Base-by-base conservation (phyloP, 345 rosid species). In the Syzygium aqueum region DNA sequence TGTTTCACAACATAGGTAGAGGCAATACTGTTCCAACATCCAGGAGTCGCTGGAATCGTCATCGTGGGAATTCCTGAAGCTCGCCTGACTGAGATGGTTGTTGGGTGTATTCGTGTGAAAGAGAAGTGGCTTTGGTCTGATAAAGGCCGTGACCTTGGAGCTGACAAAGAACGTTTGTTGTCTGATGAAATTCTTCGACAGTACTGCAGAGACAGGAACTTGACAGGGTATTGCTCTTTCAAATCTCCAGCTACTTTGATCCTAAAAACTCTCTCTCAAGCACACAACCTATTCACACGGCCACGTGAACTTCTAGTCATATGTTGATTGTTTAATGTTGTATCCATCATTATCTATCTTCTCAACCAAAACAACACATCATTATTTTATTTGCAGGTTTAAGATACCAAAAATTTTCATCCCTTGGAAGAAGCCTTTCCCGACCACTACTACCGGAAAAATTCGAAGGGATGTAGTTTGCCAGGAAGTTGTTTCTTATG, bases 341-440 rank as follows among this genome's bases (percentile, higher is more conserved):
- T 37, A 54, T 27, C 25, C 59, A 67, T 27, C 85, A n/a, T 61
- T 37, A 77, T 28, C 50, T 8, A 23, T 80, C 67, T 49, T 77
- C 37, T 22, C 8, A 28, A 54, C 22, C 37, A 16, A 40, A 33
- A 54, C 85, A 84, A 4, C 80, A n/a, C 5, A 13, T 51, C 28
- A 61, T 22, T 80, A n/a, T 25, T 86, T n/a, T 46, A 17, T 87
- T 91, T 89, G 89, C 94, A 97, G 98, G 92, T 94, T 94, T 89
- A 95, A 97, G 91, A 91, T 92, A 85, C 99, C 98, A n/a, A 95
- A 92, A 91, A 37, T 63, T 49, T 96, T 94, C 89, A 63, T 94
- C 53, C n/a, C 53, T 30, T 93, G 98, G 98, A 91, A 85, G 90
- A 94, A 92, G 59, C 95, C 92, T 86, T 95, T 95, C 87, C 98